These are phyloP conservation scores for Coemansia erecta DNA, from an alignment of 192 early-diverging fungal species.

Conservation along the genomic window DNA sequence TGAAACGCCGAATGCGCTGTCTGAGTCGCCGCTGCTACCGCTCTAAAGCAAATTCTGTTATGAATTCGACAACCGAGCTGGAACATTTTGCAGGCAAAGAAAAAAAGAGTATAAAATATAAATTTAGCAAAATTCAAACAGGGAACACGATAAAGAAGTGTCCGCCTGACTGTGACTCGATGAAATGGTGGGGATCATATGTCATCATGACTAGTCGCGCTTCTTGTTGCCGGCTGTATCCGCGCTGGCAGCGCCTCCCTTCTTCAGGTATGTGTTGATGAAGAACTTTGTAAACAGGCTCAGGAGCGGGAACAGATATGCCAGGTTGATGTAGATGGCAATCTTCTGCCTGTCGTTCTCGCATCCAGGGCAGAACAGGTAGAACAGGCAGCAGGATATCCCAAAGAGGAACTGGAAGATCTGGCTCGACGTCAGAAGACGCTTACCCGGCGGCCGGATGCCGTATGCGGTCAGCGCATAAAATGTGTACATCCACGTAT, in stretches of 20 bases:
- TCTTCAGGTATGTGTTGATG: constrained; percentile 58
- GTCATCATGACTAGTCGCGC: neutral
- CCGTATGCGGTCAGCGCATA: constrained; percentile 74
- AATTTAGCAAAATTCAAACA: neutral
- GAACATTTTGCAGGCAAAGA: neutral
- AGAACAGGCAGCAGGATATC: constrained; percentile 62
- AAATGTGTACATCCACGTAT: constrained; percentile 87
- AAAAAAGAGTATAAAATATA: constrained; percentile 4
- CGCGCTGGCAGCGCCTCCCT: neutral
- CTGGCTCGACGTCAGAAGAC: constrained; percentile 78
- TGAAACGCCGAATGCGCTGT: constrained; percentile 12
- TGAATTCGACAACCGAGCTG: neutral
- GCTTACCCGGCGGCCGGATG: constrained; percentile 74
- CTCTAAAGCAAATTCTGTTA: neutral
- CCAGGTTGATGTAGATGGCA: constrained; percentile 68
- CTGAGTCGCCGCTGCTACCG: neutral
- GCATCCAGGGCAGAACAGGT: constrained; percentile 67
- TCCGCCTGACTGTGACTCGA: neutral
- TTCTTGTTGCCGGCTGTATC: neutral
- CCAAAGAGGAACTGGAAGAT: constrained; percentile 86
- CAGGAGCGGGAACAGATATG: constrained; percentile 75
- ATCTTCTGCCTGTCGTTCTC: constrained; percentile 58
- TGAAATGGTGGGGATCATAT: too few relatives aligned
- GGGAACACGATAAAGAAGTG: too few relatives aligned
- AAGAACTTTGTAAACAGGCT: constrained; percentile 82